A percentile compares a stretch with the other conserved stretches of the same genome.
These are phyloP conservation scores for Phragmites australis DNA, from an alignment of 176 grass and related monocot species.

Conservation along the genomic window DNA sequence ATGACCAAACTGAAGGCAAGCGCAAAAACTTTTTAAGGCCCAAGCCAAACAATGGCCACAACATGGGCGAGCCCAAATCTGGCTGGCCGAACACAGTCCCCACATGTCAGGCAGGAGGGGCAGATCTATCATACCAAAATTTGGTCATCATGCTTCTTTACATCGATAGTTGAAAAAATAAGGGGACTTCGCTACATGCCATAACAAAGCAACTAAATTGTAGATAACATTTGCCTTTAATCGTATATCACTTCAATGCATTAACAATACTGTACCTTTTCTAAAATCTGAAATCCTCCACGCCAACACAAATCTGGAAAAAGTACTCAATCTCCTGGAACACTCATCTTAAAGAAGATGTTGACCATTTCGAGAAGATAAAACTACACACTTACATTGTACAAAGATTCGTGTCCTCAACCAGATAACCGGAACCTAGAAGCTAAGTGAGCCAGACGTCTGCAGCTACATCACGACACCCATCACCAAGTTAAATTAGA, in stretches of 20 bases:
- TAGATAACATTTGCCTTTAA: neutral
- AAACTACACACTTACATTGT: conserved; percentile 30
- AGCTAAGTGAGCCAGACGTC: neutral
- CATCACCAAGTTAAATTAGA: conserved; percentile 42
- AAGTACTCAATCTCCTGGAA: neutral
- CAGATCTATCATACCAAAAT: neutral
- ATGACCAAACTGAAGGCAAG: too few species aligned
- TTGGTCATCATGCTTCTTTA: neutral
- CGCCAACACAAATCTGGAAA: neutral
- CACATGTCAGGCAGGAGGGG: too few species aligned
- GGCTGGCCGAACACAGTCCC: too few species aligned
- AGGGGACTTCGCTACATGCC: neutral
- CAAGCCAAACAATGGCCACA: too few species aligned
- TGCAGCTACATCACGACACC: conserved; percentile 15
- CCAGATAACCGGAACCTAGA: neutral
- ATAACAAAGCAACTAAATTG: neutral
- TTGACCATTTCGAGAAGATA: neutral
- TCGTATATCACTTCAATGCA: neutral
- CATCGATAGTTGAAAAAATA: neutral
- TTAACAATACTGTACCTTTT: neutral
- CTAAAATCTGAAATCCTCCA: neutral
- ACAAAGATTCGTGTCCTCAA: conserved; percentile 23
- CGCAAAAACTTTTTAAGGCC: too few species aligned
- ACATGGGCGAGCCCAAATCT: too few species aligned
- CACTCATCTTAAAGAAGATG: conserved; percentile 16